These are phyloP conservation scores for Saccharomyces hybrid DNA, from an alignment of 1,139 yeast species.

Conservation along the genomic window DNA sequence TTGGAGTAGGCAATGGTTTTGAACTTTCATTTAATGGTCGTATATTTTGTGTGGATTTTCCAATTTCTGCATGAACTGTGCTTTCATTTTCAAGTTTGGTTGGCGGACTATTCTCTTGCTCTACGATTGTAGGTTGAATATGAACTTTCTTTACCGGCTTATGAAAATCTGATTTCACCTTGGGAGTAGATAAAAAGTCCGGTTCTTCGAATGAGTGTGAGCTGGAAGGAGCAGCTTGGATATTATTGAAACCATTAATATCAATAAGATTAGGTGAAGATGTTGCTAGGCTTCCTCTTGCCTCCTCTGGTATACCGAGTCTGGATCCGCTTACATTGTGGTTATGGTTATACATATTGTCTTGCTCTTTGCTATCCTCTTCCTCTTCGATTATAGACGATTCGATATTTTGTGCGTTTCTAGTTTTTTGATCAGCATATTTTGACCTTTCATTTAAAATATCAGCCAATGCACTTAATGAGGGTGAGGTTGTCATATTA, in stretches of 20 bases:
- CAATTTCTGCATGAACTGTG: not conserved
- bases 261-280: slow-evolving; percentile 33
- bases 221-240: slow-evolving; percentile 6
- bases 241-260: slow-evolving; percentile 23
- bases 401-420: slow-evolving; percentile 12
- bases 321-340: not conserved
- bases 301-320: not conserved
- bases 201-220: slow-evolving; percentile 19
- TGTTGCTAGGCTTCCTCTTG: not conserved
- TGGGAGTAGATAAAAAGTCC: slow-evolving; percentile 27
- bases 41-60: not conserved
- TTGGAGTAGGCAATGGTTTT: not conserved
- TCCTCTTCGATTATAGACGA: slow-evolving; percentile 22
- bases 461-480: slow-evolving; percentile 36
- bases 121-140: not conserved
- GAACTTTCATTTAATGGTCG: not conserved
- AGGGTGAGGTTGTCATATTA: slow-evolving; percentile 40
- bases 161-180: slow-evolving; percentile 2
- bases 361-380: slow-evolving; percentile 32
- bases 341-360: slow-evolving; percentile 6
- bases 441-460: slow-evolving; percentile 33
- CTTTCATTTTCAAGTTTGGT: not conserved
- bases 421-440: slow-evolving; percentile 24
- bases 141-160: not conserved
- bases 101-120: not conserved